Evolutionary conservation across 1,284 basidiomycete species (phyloP).

Genomic region (Golubevia pallescens): DNA sequence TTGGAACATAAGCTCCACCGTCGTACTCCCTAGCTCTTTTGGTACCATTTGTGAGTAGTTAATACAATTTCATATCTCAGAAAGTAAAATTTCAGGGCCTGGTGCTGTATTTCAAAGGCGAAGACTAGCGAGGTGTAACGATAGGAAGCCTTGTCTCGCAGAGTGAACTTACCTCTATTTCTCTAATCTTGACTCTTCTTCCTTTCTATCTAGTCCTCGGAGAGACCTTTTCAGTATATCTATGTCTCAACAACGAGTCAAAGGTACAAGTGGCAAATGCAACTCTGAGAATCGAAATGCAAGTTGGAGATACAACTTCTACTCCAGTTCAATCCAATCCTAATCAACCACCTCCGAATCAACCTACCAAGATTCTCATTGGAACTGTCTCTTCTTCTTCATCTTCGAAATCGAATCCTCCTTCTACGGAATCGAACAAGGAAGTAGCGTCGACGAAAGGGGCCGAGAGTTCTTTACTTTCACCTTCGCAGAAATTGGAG

Average conservation of each 20-base stretch:
- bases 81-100: not conserved
- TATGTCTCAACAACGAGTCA: constrained; percentile 34
- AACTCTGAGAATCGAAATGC: constrained; percentile 32
- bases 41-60: constrained; percentile 20
- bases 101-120: not conserved
- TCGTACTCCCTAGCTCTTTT: constrained; percentile 30
- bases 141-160: too few species aligned
- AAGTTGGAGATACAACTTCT: constrained; percentile 4
- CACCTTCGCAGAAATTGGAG: constrained; percentile 13
- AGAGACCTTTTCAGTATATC: constrained; percentile 34
- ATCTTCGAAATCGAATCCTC: not conserved
- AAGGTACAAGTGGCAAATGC: constrained; percentile 18
- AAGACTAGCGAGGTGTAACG: too few species aligned
- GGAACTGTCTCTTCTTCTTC: constrained; percentile 1
- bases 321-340: not conserved
- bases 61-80: not conserved
- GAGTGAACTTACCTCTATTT: too few species aligned
- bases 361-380: constrained; percentile 3
- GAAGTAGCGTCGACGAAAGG: not conserved
- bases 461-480: not conserved
- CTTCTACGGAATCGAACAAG: not conserved
- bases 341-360: not conserved
- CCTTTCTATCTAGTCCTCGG: constrained; percentile 16
- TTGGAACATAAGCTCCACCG: constrained; percentile 16
- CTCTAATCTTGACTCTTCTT: too few species aligned